Percentiles rank a stretch among this genome's conserved stretches.
Evolutionary conservation across 202 grass and related monocot genomes (phyloP).

Genomic region (Sporobolus alterniflorus): DNA sequence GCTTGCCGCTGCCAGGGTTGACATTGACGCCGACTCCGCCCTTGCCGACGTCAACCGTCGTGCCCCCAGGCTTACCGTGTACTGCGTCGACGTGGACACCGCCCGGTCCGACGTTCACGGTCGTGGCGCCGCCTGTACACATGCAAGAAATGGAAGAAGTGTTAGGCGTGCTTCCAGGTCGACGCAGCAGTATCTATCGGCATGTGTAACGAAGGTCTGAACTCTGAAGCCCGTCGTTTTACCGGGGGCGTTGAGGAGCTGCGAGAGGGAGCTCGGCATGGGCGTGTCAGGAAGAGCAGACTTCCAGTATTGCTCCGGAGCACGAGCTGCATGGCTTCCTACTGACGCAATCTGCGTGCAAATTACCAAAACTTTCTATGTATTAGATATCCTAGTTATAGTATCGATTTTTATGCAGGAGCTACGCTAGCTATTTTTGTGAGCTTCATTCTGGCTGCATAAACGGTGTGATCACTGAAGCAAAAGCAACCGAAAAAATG

Average conservation of each 20-base stretch:
- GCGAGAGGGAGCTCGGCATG: slow-evolving; percentile 67
- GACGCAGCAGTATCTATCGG: not conserved
- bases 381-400: not conserved
- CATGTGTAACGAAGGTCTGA: not conserved
- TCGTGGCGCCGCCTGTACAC: slow-evolving; percentile 46
- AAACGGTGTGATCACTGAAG: too few species aligned
- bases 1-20: slow-evolving; percentile 43
- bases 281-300: slow-evolving; percentile 63
- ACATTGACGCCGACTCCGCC: slow-evolving; percentile 50
- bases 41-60: slow-evolving; percentile 54
- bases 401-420: not conserved
- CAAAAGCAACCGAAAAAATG: not conserved
- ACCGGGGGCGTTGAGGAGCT: slow-evolving; percentile 57
- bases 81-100: slow-evolving; percentile 59
- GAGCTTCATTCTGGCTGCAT: too few species aligned
- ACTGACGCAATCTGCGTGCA: slow-evolving; percentile 57
- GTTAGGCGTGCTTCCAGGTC: not conserved
- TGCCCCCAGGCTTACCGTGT: slow-evolving; percentile 48
- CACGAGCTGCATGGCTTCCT: slow-evolving; percentile 74
- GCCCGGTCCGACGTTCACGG: slow-evolving; percentile 58
- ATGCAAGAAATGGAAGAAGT: slow-evolving; percentile 7
- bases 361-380: not conserved
- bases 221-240: not conserved
- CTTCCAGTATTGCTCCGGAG: slow-evolving; percentile 75
- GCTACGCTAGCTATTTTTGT: too few species aligned